These are phyloP conservation scores for Pestalotiopsis sp. DNA, from an alignment of 2,329 filamentous ascomycete species.

Conservation along the genomic window DNA sequence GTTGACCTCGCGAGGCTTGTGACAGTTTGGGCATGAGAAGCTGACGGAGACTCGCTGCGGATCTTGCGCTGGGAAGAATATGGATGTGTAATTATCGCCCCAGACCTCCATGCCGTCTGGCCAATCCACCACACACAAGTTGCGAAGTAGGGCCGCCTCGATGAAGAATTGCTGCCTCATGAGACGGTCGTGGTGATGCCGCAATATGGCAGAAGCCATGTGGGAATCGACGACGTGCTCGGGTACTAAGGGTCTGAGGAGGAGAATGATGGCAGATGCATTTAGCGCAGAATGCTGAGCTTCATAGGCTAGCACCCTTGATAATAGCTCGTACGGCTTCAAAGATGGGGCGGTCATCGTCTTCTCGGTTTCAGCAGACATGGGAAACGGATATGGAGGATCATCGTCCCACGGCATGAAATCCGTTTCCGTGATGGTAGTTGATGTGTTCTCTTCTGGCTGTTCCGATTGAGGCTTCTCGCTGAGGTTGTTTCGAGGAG, in stretches of 20 bases:
- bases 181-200: slow-evolving; percentile 62
- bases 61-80: slow-evolving; percentile 57
- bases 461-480: slow-evolving; percentile 18
- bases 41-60: slow-evolving; percentile 47
- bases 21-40: slow-evolving; percentile 57
- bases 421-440: slow-evolving; percentile 55
- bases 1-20: slow-evolving; percentile 57
- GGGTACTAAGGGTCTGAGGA: slow-evolving; percentile 60
- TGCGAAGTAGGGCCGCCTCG: slow-evolving; percentile 62
- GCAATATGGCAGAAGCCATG: slow-evolving; percentile 57
- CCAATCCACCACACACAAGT: slow-evolving; percentile 61
- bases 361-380: slow-evolving; percentile 20
- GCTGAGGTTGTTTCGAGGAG: slow-evolving; percentile 16
- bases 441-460: slow-evolving; percentile 39
- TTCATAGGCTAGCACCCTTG: slow-evolving; percentile 58
- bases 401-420: slow-evolving; percentile 62
- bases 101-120: slow-evolving; percentile 51
- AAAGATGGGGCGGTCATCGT: slow-evolving; percentile 40
- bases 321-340: slow-evolving; percentile 56
- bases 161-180: slow-evolving; percentile 61
- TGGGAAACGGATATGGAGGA: slow-evolving; percentile 53
- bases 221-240: slow-evolving; percentile 54
- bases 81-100: slow-evolving; percentile 55
- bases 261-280: slow-evolving; percentile 61
- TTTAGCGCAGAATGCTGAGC: slow-evolving; percentile 57